These are phyloP conservation scores for Peronospora farinosa DNA, from an alignment of 352 stramenopile genomes.

Conservation along the genomic window DNA sequence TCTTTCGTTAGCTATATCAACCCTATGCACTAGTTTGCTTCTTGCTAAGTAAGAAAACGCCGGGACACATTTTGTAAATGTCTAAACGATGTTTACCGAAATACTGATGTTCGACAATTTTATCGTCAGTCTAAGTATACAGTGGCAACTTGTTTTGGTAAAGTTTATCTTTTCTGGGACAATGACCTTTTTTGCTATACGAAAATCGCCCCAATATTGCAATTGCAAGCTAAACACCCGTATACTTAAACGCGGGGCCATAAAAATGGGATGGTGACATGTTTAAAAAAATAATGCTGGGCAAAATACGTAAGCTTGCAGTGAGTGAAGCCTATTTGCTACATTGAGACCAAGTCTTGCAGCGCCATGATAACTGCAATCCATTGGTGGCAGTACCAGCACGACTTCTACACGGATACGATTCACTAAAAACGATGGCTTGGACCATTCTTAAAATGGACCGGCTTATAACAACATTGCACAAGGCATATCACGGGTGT, in stretches of 20 bases:
- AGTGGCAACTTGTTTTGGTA: slow-evolving; percentile 73
- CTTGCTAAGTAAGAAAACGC: slow-evolving; percentile 23
- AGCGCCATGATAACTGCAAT: no score
- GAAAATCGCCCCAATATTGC: slow-evolving; percentile 75
- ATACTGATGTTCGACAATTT: slow-evolving; percentile 76
- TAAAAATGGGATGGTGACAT: slow-evolving; percentile 70
- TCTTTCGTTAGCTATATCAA: no score
- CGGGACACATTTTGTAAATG: slow-evolving; percentile 49
- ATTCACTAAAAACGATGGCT: slow-evolving; percentile 25
- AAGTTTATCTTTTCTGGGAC: slow-evolving; percentile 89
- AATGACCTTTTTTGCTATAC: slow-evolving; percentile 84
- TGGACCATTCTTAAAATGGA: slow-evolving; percentile 32
- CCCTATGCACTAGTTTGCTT: no score
- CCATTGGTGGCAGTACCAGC: slow-evolving; percentile 43
- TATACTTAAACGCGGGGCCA: slow-evolving; percentile 40
- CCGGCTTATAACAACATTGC: slow-evolving; percentile 25
- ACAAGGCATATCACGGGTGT: slow-evolving; percentile 56
- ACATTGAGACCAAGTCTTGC: slow-evolving; percentile 89
- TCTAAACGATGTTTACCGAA: slow-evolving; percentile 49
- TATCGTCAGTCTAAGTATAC: slow-evolving; percentile 90
- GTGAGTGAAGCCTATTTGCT: slow-evolving; percentile 80
- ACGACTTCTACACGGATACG: slow-evolving; percentile 8
- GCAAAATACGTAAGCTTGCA: slow-evolving; percentile 79
- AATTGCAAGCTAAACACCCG: slow-evolving; percentile 62
- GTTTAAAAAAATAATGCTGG: slow-evolving; percentile 74